Base-by-base conservation (phyloP, 1,284 basidiomycete species). In the Inonotus hispidus region DNA sequence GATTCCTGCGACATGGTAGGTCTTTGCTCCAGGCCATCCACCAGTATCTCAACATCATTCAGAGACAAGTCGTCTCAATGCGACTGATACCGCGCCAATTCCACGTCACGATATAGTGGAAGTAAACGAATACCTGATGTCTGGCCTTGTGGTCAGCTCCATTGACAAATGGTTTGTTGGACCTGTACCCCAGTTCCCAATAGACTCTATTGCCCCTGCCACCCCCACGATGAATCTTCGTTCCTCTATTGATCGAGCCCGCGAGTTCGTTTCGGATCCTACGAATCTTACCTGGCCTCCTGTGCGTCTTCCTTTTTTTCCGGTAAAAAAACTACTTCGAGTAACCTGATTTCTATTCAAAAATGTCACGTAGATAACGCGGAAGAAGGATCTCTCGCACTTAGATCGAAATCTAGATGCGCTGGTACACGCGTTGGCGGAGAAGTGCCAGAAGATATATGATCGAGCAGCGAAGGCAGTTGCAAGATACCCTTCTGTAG, bases 111-210 rank as follows among this genome's bases (percentile, higher is more conserved):
- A 92, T 71, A 80, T 87, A 64, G 76, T 92, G 59, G 87, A 91
- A 76, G 90, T 89, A 55, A 88, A 88, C 70, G 83, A 84, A 65
- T 92, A 92, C 71, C 76, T 92, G 67, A 83, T 82, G 67, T 82
- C 82, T 50, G 88, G 90, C 54, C 79, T 92, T 53, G 76, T 80
- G 60, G 75, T 77, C 52, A 90, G 87, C 71, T 74, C 79, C 55
- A 82, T 92, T 72, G 89, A 92, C 75, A 79, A 79, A 65, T 92
- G 88, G 87, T 92, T 92, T 72, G 78, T 77, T 68, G 88, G 87
- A 27, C 80, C 80, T 50, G 71, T 77, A 56, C 85, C 89, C 50
- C 74, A 72, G 64, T 85, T 88, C 71, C 75, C 77, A 56, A 75
- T 80, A 50, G 82, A 87, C 68, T 71, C 88, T 55, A 82, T 82